These are phyloP conservation scores for Penicillium digitatum DNA, from an alignment of 2,329 filamentous ascomycete genomes.

Conservation along the genomic window DNA sequence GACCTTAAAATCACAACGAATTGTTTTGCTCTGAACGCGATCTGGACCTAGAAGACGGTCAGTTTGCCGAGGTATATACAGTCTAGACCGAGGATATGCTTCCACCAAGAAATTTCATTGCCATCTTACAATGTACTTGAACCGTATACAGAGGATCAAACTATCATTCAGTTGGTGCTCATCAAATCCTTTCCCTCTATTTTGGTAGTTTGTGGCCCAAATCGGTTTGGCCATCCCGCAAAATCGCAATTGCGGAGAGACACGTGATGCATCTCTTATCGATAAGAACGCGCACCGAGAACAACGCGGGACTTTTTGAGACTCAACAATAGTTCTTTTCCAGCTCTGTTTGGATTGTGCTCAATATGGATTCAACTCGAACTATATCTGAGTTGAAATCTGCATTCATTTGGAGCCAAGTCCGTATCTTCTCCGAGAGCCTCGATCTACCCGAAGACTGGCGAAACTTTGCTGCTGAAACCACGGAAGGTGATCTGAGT, in stretches of 20 bases:
- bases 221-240: not conserved
- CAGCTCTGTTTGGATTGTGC: not conserved
- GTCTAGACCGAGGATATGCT: constrained; percentile 15
- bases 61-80: constrained; percentile 30
- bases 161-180: not conserved
- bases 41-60: not conserved
- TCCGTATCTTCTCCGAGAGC: constrained; percentile 50
- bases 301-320: constrained; percentile 8
- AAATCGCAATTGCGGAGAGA: not conserved
- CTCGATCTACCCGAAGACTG: constrained; percentile 48
- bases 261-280: constrained; percentile 10
- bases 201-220: not conserved
- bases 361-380: constrained; percentile 36
- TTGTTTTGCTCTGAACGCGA: constrained; percentile 2
- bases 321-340: constrained; percentile 10
- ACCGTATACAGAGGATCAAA: not conserved
- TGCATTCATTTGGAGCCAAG: constrained; percentile 49
- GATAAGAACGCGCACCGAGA: constrained; percentile 5
- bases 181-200: not conserved
- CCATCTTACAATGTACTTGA: not conserved
- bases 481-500: constrained; percentile 45
- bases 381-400: constrained; percentile 52
- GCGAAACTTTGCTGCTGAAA: constrained; percentile 41
- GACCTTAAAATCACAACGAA: constrained; percentile 10
- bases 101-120: not conserved